Evolutionary conservation across 345 rosid species (phyloP).

Genomic region (Gossypium turneri): DNA sequence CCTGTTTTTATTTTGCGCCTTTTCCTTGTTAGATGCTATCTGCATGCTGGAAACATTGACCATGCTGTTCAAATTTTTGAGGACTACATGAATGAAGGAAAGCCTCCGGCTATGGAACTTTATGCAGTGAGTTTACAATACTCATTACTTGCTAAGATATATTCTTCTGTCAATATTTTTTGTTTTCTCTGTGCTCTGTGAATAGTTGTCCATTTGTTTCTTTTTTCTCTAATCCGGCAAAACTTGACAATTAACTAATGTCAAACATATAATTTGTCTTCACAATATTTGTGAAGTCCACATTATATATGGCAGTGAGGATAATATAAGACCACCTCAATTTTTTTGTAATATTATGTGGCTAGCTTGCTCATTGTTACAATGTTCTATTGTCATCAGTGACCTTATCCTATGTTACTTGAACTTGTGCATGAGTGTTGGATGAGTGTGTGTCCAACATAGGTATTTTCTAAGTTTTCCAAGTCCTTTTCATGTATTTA

Average conservation of each 20-base stretch:
- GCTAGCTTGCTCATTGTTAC: background rate
- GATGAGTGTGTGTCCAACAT: background rate
- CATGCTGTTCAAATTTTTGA: slow-evolving; percentile 58
- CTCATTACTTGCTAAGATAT: background rate
- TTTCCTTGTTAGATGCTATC: slow-evolving; percentile 59
- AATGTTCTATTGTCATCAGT: background rate
- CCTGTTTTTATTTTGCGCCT: slow-evolving; percentile 9
- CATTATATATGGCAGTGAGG: background rate
- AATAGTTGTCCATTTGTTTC: background rate
- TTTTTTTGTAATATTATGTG: background rate
- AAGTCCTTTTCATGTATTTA: background rate
- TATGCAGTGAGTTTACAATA: slow-evolving; percentile 49
- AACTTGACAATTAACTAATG: background rate
- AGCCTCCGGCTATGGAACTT: slow-evolving; percentile 45
- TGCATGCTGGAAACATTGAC: slow-evolving; percentile 63
- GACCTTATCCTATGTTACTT: background rate
- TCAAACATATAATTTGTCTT: background rate
- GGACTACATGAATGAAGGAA: slow-evolving; percentile 54
- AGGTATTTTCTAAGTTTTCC: background rate
- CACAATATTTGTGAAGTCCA: background rate
- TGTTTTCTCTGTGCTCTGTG: background rate
- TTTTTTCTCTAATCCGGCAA: background rate
- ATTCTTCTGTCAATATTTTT: background rate
- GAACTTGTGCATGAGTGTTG: background rate
- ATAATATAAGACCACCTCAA: background rate